Base-by-base conservation (phyloP, 129 eudicot species). In the Lonicera japonica region DNA sequence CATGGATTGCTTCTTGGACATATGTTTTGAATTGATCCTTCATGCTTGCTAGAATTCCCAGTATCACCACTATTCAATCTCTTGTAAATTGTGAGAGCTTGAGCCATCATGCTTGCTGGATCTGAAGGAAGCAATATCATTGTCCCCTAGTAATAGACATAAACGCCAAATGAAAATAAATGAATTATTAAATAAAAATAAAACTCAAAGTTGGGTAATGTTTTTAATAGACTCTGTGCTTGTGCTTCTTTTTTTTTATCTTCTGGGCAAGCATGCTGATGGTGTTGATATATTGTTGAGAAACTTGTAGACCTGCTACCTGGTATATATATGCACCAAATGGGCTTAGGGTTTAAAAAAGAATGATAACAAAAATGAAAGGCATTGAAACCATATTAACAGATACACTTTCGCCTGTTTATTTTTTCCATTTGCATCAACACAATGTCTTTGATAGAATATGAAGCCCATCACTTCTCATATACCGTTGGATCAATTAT, bases 281-380 rank as follows among this genome's bases (percentile, higher is more conserved):
- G 41, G 99, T 96, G 5, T 83, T 75, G 24, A 94, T 77, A 78
- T 94, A 94, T 65, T 88, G 92, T 67, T 94, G 89, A 2, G 99
- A 96, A 60, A 94, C 50, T 67, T 88, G 86, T 77, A 88, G 68
- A 75, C 92, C 85, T 54, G 99, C 99, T 20, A 96, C 99, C 99
- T 94, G 83, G n/a, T 74, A 80, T 72, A 78, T 38, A 36, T 47
- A 48, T 47, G 25, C 48, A 54, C 43, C 29, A 4, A 52, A 41
- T 66, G 16, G n/a, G n/a, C n/a, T n/a, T n/a, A n/a, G n/a, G n/a
- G n/a, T n/a, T n/a, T n/a, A n/a, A n/a, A n/a, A n/a, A n/a, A n/a
- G n/a, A n/a, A n/a, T n/a, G n/a, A n/a, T n/a, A n/a, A n/a, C n/a
- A n/a, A n/a, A n/a, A n/a, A n/a, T n/a, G n/a, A n/a, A n/a, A n/a